Evolutionary conservation across 306 rosid genomes (phyloP).

Genomic region (Lagenaria siceraria): DNA sequence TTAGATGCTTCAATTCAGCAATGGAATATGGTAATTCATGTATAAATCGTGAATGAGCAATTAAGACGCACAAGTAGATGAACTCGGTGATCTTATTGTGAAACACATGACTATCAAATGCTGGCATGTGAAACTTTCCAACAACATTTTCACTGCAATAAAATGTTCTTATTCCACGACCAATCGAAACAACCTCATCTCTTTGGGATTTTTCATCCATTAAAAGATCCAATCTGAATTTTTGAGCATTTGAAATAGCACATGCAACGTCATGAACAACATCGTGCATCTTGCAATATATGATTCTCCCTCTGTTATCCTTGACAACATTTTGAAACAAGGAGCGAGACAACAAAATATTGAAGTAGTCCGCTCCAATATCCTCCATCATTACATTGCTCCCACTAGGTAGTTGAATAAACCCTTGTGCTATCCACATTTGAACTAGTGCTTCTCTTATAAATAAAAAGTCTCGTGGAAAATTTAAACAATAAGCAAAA

Average conservation of each 20-base stretch:
- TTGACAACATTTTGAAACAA: not conserved
- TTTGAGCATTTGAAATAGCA: not conserved
- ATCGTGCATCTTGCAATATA: conserved; percentile 8
- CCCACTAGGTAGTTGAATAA: not conserved
- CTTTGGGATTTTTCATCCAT: not conserved
- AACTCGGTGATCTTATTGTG: too few species aligned
- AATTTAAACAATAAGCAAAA: conserved; percentile 11
- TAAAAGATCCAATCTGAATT: not conserved
- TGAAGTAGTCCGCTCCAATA: not conserved
- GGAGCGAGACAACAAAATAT: not conserved
- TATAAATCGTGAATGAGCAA: too few species aligned
- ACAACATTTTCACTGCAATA: too few species aligned
- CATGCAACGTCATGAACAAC: conserved; percentile 9
- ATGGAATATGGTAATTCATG: too few species aligned
- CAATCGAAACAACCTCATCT: not conserved
- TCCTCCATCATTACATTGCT: not conserved
- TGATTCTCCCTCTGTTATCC: not conserved
- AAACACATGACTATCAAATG: too few species aligned
- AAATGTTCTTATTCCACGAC: too few species aligned
- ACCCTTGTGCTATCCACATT: conserved; percentile 11
- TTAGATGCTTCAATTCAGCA: too few species aligned
- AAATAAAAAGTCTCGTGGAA: not conserved
- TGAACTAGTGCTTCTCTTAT: not conserved
- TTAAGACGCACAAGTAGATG: too few species aligned
- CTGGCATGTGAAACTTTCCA: too few species aligned